Conservation (phyloP, 208 protist genomes). For the Crithidia fasciculata region DNA sequence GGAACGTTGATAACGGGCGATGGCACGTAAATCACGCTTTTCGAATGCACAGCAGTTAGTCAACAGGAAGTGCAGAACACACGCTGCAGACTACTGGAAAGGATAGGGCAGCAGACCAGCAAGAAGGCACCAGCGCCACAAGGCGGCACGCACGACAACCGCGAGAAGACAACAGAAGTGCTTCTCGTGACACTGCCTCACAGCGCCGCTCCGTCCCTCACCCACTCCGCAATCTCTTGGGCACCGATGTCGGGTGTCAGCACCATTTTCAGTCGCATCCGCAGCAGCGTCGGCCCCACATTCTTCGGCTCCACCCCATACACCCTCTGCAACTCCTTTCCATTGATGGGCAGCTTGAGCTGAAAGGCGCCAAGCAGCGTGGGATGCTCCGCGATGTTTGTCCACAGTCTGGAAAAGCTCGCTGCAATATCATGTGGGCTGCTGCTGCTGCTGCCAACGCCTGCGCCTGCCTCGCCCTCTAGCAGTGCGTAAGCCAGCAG, state of each 20-base stretch:
- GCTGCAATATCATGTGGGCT: background rate
- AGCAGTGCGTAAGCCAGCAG: conserved; percentile 61
- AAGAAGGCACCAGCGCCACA: no score
- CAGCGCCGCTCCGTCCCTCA: conserved; percentile 19
- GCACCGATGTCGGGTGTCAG: conserved; percentile 44
- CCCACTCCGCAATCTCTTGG: conserved; percentile 26
- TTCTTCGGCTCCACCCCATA: conserved; percentile 48
- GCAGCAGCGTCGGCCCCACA: conserved; percentile 56
- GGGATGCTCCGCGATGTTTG: conserved; percentile 39
- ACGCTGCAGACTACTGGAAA: no score
- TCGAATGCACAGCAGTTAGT: no score
- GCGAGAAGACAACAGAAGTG: no score
- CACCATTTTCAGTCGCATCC: conserved; percentile 59
- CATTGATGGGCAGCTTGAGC: conserved; percentile 62
- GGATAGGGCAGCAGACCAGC: no score
- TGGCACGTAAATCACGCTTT: no score
- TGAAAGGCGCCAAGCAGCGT: conserved; percentile 53
- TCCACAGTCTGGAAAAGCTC: conserved; percentile 38
- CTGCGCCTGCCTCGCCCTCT: conserved; percentile 27
- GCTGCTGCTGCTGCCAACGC: background rate
- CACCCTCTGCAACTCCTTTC: conserved; percentile 61
- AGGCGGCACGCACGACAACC: no score
- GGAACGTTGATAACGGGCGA: no score
- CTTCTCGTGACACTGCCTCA: background rate
- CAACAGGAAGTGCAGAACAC: no score